These are phyloP conservation scores for Sugiyamaella marilandica DNA, from an alignment of 805 yeast species.

Conservation along the genomic window DNA sequence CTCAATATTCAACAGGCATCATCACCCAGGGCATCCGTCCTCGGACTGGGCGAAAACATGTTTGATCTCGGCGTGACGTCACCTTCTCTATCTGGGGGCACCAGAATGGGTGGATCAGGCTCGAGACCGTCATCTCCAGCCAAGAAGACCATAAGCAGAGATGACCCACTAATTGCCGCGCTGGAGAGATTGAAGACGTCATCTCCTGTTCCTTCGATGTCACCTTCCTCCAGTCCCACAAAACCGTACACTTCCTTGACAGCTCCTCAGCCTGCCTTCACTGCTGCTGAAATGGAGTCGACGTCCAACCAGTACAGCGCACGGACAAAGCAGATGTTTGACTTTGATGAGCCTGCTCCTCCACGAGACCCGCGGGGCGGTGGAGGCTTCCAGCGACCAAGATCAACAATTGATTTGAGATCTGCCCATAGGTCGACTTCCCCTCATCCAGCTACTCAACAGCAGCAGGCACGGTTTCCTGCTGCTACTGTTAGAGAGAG, in stretches of 20 bases:
- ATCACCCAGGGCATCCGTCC: slow-evolving; percentile 13
- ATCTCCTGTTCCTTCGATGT: slow-evolving; percentile 10
- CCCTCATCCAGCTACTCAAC: slow-evolving; percentile 4
- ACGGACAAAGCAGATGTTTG: slow-evolving; percentile 12
- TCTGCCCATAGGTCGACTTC: slow-evolving; percentile 1
- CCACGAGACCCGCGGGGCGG: slow-evolving; percentile 5
- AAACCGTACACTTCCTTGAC: slow-evolving; percentile 14
- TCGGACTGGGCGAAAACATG: slow-evolving; percentile 29
- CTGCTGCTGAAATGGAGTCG: slow-evolving; percentile 40
- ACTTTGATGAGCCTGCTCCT: not conserved
- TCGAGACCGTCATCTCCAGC: slow-evolving; percentile 17
- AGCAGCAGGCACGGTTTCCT: slow-evolving; percentile 24
- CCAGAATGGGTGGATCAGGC: not conserved
- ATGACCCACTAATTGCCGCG: slow-evolving; percentile 54
- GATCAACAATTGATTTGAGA: slow-evolving; percentile 19
- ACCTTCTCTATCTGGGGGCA: slow-evolving; percentile 3
- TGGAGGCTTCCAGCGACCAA: slow-evolving; percentile 22
- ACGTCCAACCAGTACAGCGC: slow-evolving; percentile 24
- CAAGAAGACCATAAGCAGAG: slow-evolving; percentile 20
- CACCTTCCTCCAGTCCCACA: not conserved
- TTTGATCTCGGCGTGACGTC: slow-evolving; percentile 26
- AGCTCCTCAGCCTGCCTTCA: slow-evolving; percentile 32
- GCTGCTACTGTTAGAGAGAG: slow-evolving; percentile 14
- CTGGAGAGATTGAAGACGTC: slow-evolving; percentile 39
- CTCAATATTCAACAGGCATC: not conserved